A percentile compares a stretch with the other conserved stretches of the same genome.
These are phyloP conservation scores for Conticribra weissflogii DNA, from an alignment of 108 stramenopile genomes.

Conservation along the genomic window DNA sequence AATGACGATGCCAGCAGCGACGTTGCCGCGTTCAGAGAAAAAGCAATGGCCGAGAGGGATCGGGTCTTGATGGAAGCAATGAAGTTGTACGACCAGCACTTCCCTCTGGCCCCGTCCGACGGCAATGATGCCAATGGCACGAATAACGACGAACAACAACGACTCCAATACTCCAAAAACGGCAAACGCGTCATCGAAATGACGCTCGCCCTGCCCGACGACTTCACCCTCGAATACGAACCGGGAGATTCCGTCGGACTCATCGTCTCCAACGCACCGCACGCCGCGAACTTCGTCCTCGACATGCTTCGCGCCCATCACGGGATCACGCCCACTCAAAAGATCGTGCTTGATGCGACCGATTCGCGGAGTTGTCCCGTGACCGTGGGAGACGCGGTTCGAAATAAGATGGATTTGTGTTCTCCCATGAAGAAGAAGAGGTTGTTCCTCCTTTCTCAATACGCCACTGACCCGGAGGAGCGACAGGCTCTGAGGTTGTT, in stretches of 20 bases:
- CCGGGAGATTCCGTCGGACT: conserved; percentile 94
- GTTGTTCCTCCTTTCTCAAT: conserved; percentile 61
- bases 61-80: conserved; percentile 41
- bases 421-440: conserved; percentile 75
- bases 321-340: conserved; percentile 61
- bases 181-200: conserved; percentile 89
- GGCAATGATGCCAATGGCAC: neutral
- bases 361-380: no score
- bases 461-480: conserved; percentile 59
- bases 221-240: conserved; percentile 80
- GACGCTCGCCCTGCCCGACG: conserved; percentile 74
- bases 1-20: neutral
- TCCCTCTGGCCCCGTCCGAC: conserved; percentile 45
- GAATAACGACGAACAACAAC: conserved; percentile 6
- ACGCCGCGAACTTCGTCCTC: conserved; percentile 57
- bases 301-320: conserved; percentile 60
- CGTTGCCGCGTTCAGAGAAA: neutral
- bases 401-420: conserved; percentile 73
- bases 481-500: conserved; percentile 66
- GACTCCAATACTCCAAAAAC: conserved; percentile 51
- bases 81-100: conserved; percentile 51
- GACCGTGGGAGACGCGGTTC: conserved; percentile 66
- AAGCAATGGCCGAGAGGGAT: conserved; percentile 11
- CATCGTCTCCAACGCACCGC: conserved; percentile 67
- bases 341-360: conserved; percentile 64